These are phyloP conservation scores for Petasospora rhodanensis DNA, from an alignment of 1,139 yeast species.

Conservation along the genomic window DNA sequence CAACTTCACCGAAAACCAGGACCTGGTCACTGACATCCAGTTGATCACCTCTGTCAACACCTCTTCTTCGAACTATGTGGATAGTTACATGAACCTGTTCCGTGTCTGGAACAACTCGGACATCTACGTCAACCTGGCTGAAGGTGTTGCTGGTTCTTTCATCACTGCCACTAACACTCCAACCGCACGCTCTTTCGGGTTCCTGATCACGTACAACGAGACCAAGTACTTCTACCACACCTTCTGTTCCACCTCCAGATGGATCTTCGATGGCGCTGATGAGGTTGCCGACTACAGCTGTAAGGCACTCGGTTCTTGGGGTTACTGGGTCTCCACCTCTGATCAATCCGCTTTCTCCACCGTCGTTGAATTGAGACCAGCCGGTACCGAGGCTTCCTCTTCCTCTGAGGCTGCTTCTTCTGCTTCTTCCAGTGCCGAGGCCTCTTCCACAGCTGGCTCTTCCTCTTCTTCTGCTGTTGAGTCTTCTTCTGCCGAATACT, in stretches of 20 bases:
- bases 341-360: no score
- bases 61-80: not conserved
- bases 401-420: not conserved
- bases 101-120: no score
- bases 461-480: conserved; percentile 1
- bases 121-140: not conserved
- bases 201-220: not conserved
- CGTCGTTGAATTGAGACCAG: conserved; percentile 18
- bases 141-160: not conserved
- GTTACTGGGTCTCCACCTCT: conserved; percentile 2
- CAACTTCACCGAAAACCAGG: conserved; percentile 12
- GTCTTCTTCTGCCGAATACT: not conserved
- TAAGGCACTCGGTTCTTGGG: not conserved
- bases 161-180: not conserved
- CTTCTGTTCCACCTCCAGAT: not conserved
- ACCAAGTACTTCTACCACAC: not conserved
- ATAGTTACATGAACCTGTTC: not conserved
- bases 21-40: conserved; percentile 11
- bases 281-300: not conserved
- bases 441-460: no score
- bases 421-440: not conserved
- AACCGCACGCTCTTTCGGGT: not conserved
- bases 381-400: not conserved
- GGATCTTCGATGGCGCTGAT: not conserved
- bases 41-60: conserved; percentile 4